Percentiles rank a stretch among this genome's conserved stretches.
phyloP scores from a whole-genome alignment of 352 stramenopile species.

The Labyrinthula sp. region DNA sequence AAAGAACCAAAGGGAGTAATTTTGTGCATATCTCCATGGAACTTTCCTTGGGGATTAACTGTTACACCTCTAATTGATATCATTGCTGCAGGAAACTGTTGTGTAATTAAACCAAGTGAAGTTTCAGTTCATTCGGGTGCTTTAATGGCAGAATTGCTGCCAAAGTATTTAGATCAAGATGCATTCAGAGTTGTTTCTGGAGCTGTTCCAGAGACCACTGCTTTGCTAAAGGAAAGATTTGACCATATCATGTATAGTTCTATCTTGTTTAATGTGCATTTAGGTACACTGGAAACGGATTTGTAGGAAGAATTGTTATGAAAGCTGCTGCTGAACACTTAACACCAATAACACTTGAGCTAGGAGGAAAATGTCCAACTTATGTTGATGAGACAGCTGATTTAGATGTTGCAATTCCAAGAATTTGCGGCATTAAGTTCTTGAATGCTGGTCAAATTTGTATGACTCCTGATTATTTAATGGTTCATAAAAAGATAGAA shows the following conservation, averaged over 20 bases:
- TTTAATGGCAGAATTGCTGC: conserved; percentile 39
- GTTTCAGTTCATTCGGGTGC: conserved; percentile 45
- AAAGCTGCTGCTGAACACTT: conserved; percentile 65
- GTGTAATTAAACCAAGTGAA: conserved; percentile 69
- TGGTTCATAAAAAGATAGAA: conserved; percentile 44
- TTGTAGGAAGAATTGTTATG: conserved; percentile 60
- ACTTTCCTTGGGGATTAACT: conserved; percentile 59
- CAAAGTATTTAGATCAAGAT: conserved; percentile 46
- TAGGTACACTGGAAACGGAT: conserved; percentile 45
- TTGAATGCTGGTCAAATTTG: conserved; percentile 78
- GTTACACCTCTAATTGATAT: conserved; percentile 51
- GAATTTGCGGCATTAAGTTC: conserved; percentile 57
- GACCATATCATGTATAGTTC: conserved; percentile 53
- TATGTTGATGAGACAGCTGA: conserved; percentile 50
- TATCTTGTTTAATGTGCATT: conserved; percentile 8
- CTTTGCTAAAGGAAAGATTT: conserved; percentile 41
- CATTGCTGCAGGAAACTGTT: conserved; percentile 68
- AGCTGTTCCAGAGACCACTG: conserved; percentile 50
- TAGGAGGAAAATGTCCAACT: conserved; percentile 67
- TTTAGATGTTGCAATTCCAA: conserved; percentile 40
- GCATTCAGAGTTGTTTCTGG: conserved; percentile 57
- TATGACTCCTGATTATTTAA: conserved; percentile 69
- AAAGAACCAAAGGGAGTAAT: conserved; percentile 53
- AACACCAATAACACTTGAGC: conserved; percentile 70
- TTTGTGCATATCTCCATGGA: conserved; percentile 67